These are phyloP conservation scores for Plasmodium inui DNA, from an alignment of 169 alveolate genomes.

Conservation along the genomic window DNA sequence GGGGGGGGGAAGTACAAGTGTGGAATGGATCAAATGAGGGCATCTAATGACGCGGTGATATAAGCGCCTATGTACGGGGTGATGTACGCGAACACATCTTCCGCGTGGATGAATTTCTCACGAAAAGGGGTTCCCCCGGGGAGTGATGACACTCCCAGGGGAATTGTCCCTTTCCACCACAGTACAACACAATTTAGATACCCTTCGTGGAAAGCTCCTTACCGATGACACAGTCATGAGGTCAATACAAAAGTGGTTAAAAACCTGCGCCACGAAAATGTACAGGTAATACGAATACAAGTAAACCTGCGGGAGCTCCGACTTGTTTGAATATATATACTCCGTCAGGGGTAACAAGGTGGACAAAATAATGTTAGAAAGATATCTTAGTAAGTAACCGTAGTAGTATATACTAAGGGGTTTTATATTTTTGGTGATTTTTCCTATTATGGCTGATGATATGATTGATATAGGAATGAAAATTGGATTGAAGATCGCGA, in stretches of 20 bases:
- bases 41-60: background rate
- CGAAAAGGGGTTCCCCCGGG: background rate
- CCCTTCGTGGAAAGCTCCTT: background rate
- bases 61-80: background rate
- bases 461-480: conserved; percentile 80
- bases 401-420: conserved; percentile 50
- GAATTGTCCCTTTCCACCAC: background rate
- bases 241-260: conserved; percentile 71
- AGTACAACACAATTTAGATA: background rate
- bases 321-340: conserved; percentile 67
- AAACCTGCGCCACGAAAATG: conserved; percentile 75
- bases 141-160: too few species aligned
- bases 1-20: conserved; percentile 17
- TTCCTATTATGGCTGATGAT: conserved; percentile 82
- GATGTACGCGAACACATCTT: background rate
- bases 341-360: conserved; percentile 53
- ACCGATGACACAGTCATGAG: conserved; percentile 62
- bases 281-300: conserved; percentile 58
- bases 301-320: background rate
- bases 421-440: conserved; percentile 5
- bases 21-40: background rate
- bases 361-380: conserved; percentile 55
- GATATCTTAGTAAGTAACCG: conserved; percentile 62
- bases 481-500: conserved; percentile 79
- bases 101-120: background rate